Conservation (phyloP, 176 grass and related monocot species). For the Ensete glaucum region DNA sequence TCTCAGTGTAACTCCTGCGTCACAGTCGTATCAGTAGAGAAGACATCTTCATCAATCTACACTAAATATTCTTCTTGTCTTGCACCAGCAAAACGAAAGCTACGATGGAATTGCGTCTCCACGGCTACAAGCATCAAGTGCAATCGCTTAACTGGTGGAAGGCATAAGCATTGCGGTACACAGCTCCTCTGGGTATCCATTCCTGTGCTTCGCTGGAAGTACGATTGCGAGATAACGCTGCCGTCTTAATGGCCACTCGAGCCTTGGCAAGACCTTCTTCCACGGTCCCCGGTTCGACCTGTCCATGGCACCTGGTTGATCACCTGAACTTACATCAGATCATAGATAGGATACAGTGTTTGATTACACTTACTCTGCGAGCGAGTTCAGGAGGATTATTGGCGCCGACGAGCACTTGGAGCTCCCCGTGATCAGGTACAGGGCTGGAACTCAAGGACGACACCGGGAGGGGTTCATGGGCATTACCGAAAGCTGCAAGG, state of each 20-base stretch:
- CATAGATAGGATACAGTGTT: neutral
- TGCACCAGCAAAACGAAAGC: no score
- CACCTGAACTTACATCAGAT: neutral
- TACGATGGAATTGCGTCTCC: no score
- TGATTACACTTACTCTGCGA: neutral
- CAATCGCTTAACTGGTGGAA: slow-evolving; percentile 42
- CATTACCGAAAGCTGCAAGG: neutral
- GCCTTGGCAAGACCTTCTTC: slow-evolving; percentile 45
- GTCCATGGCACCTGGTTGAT: neutral
- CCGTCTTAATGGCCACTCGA: slow-evolving; percentile 39
- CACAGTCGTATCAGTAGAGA: neutral
- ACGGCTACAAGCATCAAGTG: neutral
- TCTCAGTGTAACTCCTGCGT: slow-evolving; percentile 76
- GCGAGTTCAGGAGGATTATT: no score
- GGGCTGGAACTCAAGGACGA: neutral
- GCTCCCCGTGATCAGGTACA: neutral
- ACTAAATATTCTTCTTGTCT: no score
- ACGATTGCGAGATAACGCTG: slow-evolving; percentile 26
- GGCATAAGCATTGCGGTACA: slow-evolving; percentile 61
- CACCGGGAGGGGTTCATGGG: neutral
- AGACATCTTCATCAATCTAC: no score
- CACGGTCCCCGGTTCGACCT: slow-evolving; percentile 25
- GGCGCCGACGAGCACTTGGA: neutral
- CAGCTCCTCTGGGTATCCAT: slow-evolving; percentile 53
- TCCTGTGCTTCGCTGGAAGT: slow-evolving; percentile 23